phyloP scores from a whole-genome alignment of 306 rosid species.

The Quillaja saponaria region DNA sequence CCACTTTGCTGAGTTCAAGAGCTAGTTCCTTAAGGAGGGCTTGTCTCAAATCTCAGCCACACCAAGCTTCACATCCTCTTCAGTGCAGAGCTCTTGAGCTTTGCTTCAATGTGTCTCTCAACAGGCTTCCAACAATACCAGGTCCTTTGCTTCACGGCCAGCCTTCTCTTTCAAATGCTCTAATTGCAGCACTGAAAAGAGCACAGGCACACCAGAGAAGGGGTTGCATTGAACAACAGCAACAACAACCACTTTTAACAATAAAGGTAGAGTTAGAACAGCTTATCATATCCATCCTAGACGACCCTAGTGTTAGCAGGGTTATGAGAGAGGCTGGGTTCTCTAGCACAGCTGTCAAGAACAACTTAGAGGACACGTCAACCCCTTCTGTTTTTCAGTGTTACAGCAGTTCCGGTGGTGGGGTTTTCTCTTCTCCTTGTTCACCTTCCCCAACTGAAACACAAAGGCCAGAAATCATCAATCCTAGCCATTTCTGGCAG shows the following conservation, averaged over 20 bases:
- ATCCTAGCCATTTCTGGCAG: slow-evolving; percentile 47
- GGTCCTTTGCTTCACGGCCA: slow-evolving; percentile 57
- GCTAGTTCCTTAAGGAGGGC: slow-evolving; percentile 63
- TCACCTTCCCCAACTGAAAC: slow-evolving; percentile 59
- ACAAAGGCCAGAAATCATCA: slow-evolving; percentile 28
- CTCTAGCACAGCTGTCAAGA: slow-evolving; percentile 75
- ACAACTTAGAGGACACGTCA: slow-evolving; percentile 62
- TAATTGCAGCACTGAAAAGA: slow-evolving; percentile 86
- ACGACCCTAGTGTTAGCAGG: slow-evolving; percentile 92
- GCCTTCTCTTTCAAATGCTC: slow-evolving; percentile 92
- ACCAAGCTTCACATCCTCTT: slow-evolving; percentile 61
- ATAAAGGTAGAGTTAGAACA: slow-evolving; percentile 81
- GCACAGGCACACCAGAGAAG: slow-evolving; percentile 97
- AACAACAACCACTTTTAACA: slow-evolving; percentile 72
- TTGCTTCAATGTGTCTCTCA: slow-evolving; percentile 96
- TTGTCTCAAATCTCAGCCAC: slow-evolving; percentile 75
- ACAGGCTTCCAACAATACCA: slow-evolving; percentile 75
- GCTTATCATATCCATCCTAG: slow-evolving; percentile 83
- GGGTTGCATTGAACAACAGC: slow-evolving; percentile 89
- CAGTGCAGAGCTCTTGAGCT: slow-evolving; percentile 97
- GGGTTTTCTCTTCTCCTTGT: slow-evolving; percentile 79
- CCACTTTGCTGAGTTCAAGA: slow-evolving; percentile 67
- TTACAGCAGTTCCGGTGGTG: slow-evolving; percentile 60
- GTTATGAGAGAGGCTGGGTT: slow-evolving; percentile 99
- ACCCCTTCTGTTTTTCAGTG: slow-evolving; percentile 60